Conservation (phyloP, 2,329 filamentous ascomycete species). For the Nemania sp. region DNA sequence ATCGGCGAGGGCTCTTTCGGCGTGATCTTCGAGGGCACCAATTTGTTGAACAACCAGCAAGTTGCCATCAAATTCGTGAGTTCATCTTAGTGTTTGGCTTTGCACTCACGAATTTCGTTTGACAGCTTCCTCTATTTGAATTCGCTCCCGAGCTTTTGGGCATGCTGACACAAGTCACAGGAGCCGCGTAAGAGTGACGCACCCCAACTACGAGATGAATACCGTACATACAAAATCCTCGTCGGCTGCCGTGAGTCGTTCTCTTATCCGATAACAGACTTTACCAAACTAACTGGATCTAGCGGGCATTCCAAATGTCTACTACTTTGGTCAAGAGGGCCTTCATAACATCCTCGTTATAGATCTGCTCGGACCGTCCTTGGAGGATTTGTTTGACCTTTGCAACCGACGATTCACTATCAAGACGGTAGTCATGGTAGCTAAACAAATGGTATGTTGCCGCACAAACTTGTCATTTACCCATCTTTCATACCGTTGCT, state of each 20-base stretch:
- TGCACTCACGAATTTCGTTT: too few species aligned
- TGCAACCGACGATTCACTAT: slow-evolving; percentile 93
- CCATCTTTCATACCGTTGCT: slow-evolving; percentile 3
- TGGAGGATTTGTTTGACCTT: slow-evolving; percentile 97
- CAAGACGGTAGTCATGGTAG: slow-evolving; percentile 99
- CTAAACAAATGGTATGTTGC: slow-evolving; percentile 86
- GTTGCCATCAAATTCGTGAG: slow-evolving; percentile 99
- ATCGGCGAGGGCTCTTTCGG: slow-evolving; percentile 98
- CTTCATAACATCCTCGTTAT: slow-evolving; percentile 99
- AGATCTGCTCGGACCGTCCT: slow-evolving; percentile 88
- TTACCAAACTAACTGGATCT: slow-evolving; percentile 31
- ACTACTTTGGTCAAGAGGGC: slow-evolving; percentile 98
- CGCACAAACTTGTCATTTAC: neutral
- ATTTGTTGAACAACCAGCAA: slow-evolving; percentile 97
- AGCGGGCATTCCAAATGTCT: slow-evolving; percentile 99
- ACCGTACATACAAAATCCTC: slow-evolving; percentile 98
- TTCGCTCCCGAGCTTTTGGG: neutral
- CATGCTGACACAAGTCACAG: slow-evolving; percentile 48
- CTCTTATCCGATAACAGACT: slow-evolving; percentile 16
- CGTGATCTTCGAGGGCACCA: slow-evolving; percentile 98
- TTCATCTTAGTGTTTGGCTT: slow-evolving; percentile 35
- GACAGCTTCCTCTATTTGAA: neutral
- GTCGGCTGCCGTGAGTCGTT: slow-evolving; percentile 91
- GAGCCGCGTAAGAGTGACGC: slow-evolving; percentile 99
- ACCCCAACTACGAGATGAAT: slow-evolving; percentile 96